Evolutionary conservation across 352 stramenopile genomes (phyloP).

Genomic region (Elongisporangium undulatum): DNA sequence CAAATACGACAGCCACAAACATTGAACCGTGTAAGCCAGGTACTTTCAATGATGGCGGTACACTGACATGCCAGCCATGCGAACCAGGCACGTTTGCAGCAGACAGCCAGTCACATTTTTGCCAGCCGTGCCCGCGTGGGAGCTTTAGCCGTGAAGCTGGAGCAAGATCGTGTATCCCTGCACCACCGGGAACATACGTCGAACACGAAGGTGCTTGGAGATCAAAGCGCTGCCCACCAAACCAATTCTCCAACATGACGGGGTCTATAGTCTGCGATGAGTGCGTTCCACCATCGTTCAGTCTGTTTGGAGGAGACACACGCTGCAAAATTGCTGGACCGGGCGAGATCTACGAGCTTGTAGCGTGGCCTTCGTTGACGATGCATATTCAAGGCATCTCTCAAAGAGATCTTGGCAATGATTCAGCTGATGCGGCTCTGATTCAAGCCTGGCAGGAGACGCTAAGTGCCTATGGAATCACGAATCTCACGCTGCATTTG

Average conservation of each 20-base stretch:
- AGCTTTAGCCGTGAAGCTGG: slow-evolving; percentile 22
- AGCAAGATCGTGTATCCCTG: slow-evolving; percentile 19
- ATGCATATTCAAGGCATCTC: slow-evolving; percentile 18
- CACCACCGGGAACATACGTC: slow-evolving; percentile 31
- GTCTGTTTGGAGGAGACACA: slow-evolving; percentile 21
- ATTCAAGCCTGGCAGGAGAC: slow-evolving; percentile 16
- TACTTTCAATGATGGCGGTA: slow-evolving; percentile 29
- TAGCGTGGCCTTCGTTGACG: slow-evolving; percentile 25
- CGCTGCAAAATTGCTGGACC: slow-evolving; percentile 17
- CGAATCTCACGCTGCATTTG: slow-evolving; percentile 15
- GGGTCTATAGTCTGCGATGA: slow-evolving; percentile 23
- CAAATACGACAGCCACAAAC: neutral
- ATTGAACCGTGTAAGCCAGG: slow-evolving; percentile 21
- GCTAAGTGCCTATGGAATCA: slow-evolving; percentile 14
- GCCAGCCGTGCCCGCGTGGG: slow-evolving; percentile 24
- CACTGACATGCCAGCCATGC: slow-evolving; percentile 25
- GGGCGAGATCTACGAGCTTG: slow-evolving; percentile 40
- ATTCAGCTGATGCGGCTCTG: slow-evolving; percentile 6
- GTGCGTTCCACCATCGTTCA: slow-evolving; percentile 23
- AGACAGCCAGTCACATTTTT: slow-evolving; percentile 9
- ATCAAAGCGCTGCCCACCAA: slow-evolving; percentile 24
- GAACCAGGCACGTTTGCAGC: slow-evolving; percentile 20
- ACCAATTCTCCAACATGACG: slow-evolving; percentile 9
- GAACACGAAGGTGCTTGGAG: slow-evolving; percentile 17
- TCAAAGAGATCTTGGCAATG: slow-evolving; percentile 4